Evolutionary conservation across 2,329 filamentous ascomycete species (phyloP), one percentile per base, ranked within the genome.

Genomic region (Fonsecaea nubica): DNA sequence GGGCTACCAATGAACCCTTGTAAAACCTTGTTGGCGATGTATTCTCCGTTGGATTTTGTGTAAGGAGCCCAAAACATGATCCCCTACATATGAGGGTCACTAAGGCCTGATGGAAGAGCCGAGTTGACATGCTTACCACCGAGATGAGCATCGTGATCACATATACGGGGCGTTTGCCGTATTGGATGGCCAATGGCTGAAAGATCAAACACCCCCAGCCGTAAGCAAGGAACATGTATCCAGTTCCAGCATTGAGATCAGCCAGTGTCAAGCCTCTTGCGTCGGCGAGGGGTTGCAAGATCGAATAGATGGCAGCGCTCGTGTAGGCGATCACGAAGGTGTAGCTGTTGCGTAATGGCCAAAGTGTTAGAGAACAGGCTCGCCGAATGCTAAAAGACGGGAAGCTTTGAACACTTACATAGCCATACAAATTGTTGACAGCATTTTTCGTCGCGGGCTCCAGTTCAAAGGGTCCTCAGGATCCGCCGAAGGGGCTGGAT

Each of bases 1-100:
- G 82, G 81, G 1, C 82, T 79, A 12, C 76, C 77, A 42, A 82
- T 79, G 65, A 84, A 80, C 0, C 83, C 83, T 58, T 80, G 79
- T 1, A 85, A 69, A 32, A 84, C 77, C 57, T 80, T 80, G 68
- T 80, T 80, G 6, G 80, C 81, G 25, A 80, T 80, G 81, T 81
- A 84, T 67, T 82, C 78, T 5, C 81, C 80, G 30, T 80, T 78
- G 13, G 75, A 79, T 36, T 76, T 80, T 4, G 79, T 78, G 63
- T 82, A 79, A 0, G 81, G 77, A 21, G 76, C 78, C 81, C 81
- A 84, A 0, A 86, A 72, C 62, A 78, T 78, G 58, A 76, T 75
- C 72, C 78, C 70, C 58, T 74, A 33, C n/a, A 38, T 25, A 25
- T 25, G 25, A 25, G 25, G 25, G 25, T 25, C 25, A 25, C 25